Evolutionary conservation across 2,329 filamentous ascomycete species (phyloP), one percentile per base, ranked within the genome.

Genomic region (Hypoxylon sp.): DNA sequence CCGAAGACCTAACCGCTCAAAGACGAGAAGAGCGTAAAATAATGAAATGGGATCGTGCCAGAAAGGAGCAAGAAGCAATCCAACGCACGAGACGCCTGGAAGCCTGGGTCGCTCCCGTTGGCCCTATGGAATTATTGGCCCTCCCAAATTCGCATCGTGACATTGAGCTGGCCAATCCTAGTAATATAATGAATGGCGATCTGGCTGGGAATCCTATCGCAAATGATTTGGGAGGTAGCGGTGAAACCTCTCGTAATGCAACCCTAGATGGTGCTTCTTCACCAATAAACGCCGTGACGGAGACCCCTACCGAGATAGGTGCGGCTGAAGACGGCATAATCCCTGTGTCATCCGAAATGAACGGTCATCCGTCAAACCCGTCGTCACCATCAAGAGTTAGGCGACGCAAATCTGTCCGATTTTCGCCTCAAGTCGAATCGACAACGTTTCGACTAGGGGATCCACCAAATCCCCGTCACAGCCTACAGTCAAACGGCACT

Each of bases 21-120:
- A 79, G 94, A 53, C 82, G 94, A 65, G 84, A 89, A 59, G 90
- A 96, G 70, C 84, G 94, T 34, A 86, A 86, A 54, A 81, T 90
- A 64, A 86, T 90, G 71, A 99, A 99, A 73, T 86, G 94, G 75
- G 92, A 97, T 69, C 82, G 94, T 63, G 94, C 94, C n/a, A 86
- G 89, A 58, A 83, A 87, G 43, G 91, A 97, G 70, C 85, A 90
- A 62, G 88, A 96, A 67, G 88, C 84, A 7, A 90, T 97, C 58
- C 86, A 92, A 58, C 80, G 86, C 65, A 89, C 86, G 51, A 75
- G 74, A 31, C 65, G 74, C 11, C 68, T 74, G 40, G 81, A 84
- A 62, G 76, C 77, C 49, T 61, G 59, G 54, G 59, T 67, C 13
- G 68, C 76, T 3, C 78, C 78, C 1, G 74, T 78, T 34, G 77